A percentile compares a stretch with the other conserved stretches of the same genome.
Evolutionary conservation across 148 eudicot genomes (phyloP).

Genomic region (Chenopodium quinoa): DNA sequence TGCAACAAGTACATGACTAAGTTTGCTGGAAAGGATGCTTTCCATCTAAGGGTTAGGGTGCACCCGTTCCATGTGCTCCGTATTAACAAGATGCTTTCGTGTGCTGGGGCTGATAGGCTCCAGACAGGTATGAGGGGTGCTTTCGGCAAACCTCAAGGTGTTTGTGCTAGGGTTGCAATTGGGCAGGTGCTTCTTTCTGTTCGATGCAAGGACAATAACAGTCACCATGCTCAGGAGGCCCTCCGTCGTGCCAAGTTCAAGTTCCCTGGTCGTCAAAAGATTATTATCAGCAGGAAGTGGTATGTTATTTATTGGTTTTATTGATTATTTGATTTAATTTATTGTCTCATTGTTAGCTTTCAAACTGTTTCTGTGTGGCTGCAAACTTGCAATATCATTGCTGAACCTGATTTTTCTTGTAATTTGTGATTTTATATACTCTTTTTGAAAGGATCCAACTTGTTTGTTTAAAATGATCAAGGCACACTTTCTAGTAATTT

Average conservation of each 20-base stretch:
- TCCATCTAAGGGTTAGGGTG: slow-evolving; percentile 42
- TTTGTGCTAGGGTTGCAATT: slow-evolving; percentile 41
- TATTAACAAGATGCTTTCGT: slow-evolving; percentile 49
- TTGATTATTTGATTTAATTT: not conserved
- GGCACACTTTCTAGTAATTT: not conserved
- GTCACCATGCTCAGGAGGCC: slow-evolving; percentile 40
- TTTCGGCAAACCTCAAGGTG: slow-evolving; percentile 39
- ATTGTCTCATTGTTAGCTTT: not conserved
- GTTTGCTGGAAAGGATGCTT: slow-evolving; percentile 41
- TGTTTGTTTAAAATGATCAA: not conserved
- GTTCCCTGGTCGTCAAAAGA: slow-evolving; percentile 51
- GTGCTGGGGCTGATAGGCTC: slow-evolving; percentile 49
- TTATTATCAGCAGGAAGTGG: slow-evolving; percentile 44
- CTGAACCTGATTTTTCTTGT: not conserved
- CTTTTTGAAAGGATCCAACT: not conserved
- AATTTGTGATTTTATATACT: not conserved
- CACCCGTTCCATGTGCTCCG: slow-evolving; percentile 45
- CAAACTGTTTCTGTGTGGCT: not conserved
- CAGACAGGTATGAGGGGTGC: slow-evolving; percentile 49
- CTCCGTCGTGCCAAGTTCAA: slow-evolving; percentile 48
- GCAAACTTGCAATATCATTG: not conserved
- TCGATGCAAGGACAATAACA: slow-evolving; percentile 38
- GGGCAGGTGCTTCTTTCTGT: slow-evolving; percentile 45
- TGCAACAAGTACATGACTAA: slow-evolving; percentile 45
- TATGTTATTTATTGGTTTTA: slow-evolving; percentile 9